Base-by-base conservation (phyloP, 2,329 filamentous ascomycete species). In the Trichoderma sp. region DNA sequence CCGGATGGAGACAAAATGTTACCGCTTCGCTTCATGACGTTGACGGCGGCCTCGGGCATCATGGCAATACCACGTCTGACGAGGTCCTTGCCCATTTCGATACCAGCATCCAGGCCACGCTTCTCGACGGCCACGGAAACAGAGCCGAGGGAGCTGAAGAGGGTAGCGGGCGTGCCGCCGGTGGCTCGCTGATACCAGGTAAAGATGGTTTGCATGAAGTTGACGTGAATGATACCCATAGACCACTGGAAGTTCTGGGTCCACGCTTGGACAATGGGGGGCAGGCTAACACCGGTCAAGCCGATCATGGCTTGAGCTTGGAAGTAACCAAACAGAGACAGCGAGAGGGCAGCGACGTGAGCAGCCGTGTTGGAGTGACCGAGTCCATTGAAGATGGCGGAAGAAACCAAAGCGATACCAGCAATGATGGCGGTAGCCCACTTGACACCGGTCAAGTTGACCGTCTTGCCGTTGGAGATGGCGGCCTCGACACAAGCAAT, bases 211-310 rank as follows among this genome's bases (percentile, higher is more conserved):
- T 98, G 94, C 83, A 98, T 88, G 81, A 97, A 98, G 17, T 85
- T 86, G 50, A 98, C 87, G 67, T 89, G 88, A 77, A 98, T 97
- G 77, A 98, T 94, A 76, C 95, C 95, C 93, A 98, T 96, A 78
- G 92, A 97, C 95, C 95, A 98, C 80, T 97, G 93, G 84, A 98
- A 98, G 83, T 98, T 95, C 83, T 98, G 95, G 1, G 95, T 97
- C 95, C 95, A 98, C 0, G 95, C 88, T 77, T 93, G 88, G 69
- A 97, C 95, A 73, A 97, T 93, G 0, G 95, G 95, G 7, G 95
- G 95, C 68, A 97, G 87, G 61, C 87, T 86, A 11, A 98, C 92
- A 23, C 92, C 89, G 68, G 91, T 93, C 82, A 98, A 91, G 74
- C 95, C 95, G 77, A 97, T 86, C 82, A 98, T 94, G 32, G 95